A percentile compares a stretch with the other conserved stretches of the same genome.
phyloP scores from a whole-genome alignment of 2,329 filamentous ascomycete genomes.

The Cercospora zeina region DNA sequence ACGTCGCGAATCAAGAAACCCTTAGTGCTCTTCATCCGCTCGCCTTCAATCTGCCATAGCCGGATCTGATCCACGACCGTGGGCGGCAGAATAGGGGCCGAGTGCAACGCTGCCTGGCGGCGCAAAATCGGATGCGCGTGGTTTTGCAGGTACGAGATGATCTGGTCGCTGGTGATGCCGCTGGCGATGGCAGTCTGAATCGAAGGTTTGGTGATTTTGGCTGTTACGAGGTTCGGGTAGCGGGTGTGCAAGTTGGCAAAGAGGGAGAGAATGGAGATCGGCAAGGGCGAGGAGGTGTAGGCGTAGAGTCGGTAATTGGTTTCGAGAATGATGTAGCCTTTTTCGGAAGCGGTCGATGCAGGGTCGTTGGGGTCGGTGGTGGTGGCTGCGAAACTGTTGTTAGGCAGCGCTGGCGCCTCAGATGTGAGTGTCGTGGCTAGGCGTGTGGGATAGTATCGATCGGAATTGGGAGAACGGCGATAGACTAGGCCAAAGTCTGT shows the following conservation, averaged over 20 bases:
- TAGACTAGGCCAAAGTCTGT: conserved; percentile 93
- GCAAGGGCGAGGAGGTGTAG: conserved; percentile 89
- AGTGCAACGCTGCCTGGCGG: conserved; percentile 50
- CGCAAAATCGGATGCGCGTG: conserved; percentile 96
- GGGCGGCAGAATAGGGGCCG: conserved; percentile 76
- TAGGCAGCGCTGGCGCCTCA: conserved; percentile 70
- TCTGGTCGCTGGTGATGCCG: conserved; percentile 93
- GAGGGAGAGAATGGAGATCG: conserved; percentile 89
- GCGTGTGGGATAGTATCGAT: conserved; percentile 80
- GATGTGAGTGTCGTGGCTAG: conserved; percentile 89
- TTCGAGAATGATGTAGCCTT: conserved; percentile 91
- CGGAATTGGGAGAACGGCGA: conserved; percentile 48
- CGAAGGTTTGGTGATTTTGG: conserved; percentile 83
- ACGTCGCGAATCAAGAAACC: conserved; percentile 94
- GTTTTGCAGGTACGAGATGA: conserved; percentile 86
- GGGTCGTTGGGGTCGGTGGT: conserved; percentile 42
- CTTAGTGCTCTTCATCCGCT: conserved; percentile 79
- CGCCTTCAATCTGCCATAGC: conserved; percentile 95
- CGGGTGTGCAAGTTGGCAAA: conserved; percentile 86
- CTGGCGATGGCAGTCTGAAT: conserved; percentile 82
- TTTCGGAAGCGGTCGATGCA: conserved; percentile 48
- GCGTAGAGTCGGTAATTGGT: conserved; percentile 98
- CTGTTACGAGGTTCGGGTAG: conserved; percentile 91
- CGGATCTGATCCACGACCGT: conserved; percentile 97
- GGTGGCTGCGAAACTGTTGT: conserved; percentile 66